phyloP scores from a whole-genome alignment of 441 rosid species.

The Euphorbia schlechtendalii region DNA sequence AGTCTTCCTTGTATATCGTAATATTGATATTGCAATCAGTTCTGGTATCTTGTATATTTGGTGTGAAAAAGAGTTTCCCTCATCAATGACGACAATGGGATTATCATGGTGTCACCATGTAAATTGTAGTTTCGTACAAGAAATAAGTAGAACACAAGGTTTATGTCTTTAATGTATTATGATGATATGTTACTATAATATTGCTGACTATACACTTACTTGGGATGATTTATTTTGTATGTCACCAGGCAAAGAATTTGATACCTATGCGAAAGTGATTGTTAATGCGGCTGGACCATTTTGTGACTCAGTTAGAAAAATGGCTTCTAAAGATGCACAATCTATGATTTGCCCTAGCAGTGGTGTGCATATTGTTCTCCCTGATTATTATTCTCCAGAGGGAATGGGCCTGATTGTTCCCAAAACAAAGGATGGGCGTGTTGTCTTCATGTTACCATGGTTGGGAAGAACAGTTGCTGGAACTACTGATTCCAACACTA shows the following conservation, averaged over 20 bases:
- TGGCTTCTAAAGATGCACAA: slow-evolving; percentile 59
- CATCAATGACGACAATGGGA: not conserved
- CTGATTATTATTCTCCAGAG: slow-evolving; percentile 96
- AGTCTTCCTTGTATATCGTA: not conserved
- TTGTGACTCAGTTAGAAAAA: slow-evolving; percentile 79
- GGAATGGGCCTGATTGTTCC: slow-evolving; percentile 99
- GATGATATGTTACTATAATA: too few relatives aligned
- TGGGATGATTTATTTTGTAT: slow-evolving; percentile 10
- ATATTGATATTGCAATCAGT: not conserved
- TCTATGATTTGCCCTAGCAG: slow-evolving; percentile 92
- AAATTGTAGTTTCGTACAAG: too few relatives aligned
- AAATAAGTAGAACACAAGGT: not conserved
- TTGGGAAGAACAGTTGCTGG: slow-evolving; percentile 96
- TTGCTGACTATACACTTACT: too few relatives aligned
- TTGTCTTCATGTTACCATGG: slow-evolving; percentile 96
- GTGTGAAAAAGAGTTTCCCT: not conserved
- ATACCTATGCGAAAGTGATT: slow-evolving; percentile 76
- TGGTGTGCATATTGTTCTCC: slow-evolving; percentile 86
- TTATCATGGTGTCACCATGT: not conserved
- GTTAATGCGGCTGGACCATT: slow-evolving; percentile 96
- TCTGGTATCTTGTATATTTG: not conserved
- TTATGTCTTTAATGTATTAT: not conserved
- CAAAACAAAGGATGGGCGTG: slow-evolving; percentile 95
- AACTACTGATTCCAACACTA: slow-evolving; percentile 86
- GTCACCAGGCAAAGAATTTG: slow-evolving; percentile 68